Evolutionary conservation across 139 green algal species (phyloP), one percentile per base, ranked within the genome.

Genomic region (Tetradesmus lagerheimii): DNA sequence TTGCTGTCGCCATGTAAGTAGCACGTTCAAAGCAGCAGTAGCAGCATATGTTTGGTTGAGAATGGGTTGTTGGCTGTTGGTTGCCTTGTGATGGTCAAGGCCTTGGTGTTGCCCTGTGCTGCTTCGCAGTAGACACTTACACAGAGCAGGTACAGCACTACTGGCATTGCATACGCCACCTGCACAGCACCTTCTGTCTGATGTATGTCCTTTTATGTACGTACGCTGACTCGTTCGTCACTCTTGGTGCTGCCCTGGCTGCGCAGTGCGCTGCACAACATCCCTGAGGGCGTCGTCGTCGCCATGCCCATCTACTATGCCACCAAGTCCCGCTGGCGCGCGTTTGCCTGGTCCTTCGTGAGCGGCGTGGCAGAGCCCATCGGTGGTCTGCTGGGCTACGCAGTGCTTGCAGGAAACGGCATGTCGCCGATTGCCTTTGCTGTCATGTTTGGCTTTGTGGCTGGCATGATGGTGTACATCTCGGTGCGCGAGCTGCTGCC

Each of bases 231-330:
- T 62, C 47, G 8, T 18, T 16, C 43, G 43, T 8, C 43, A 4
- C 43, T 50, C 5, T 8, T 50, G 43, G 5, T 62, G 47, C 47
- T 62, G 47, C 47, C 12, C 47, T 14, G 8, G 47, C 2, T 62
- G 47, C 12, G 57, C 57, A 71, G 57, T 71, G 57, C 57, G 23
- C 57, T 71, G 31, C 81, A 87, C 81, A 87, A 77, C 81, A 62
- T 90, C 25, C 86, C 86, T 14, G 86, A 96, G 87, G 96, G 96
- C 50, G 90, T 98, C 1, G 95, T 94, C n/a, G 96, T 98, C n/a
- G 95, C 96, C 0, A 94, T 98, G 89, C 97, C 97, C 3, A 93
- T 98, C 47, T 98, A 97, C 91, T 98, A 97, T 43, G 94, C 96
- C 45, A 99, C 96, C 1, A 91, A 93, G 43, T 93, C 53, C 79